Evolutionary conservation across 2,329 filamentous ascomycete genomes (phyloP), one percentile per base, ranked within the genome.

Genomic region (Exophiala aquamarina): DNA sequence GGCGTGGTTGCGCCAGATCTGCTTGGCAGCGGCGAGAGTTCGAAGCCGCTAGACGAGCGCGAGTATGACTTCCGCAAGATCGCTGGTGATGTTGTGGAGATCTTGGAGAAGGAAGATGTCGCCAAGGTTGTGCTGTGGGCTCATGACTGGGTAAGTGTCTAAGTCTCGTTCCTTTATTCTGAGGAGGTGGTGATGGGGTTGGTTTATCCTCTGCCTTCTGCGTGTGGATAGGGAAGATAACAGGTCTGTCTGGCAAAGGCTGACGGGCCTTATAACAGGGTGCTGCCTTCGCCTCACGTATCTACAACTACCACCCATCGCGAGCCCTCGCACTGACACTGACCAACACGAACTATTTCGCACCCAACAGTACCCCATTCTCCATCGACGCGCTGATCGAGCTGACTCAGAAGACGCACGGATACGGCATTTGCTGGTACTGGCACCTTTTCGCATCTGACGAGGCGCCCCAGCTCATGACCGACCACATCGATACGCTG

Each of bases 1-100:
- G 73, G 74, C 0, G 57, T 76, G 10, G 39, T 77, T 1, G 72
- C 63, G 0, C 66, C 66, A 0, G 73, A 77, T 49, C 59, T 74
- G 1, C 61, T 71, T 2, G 69, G 70, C 2, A 71, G 65, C 37
- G 69, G 67, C 11, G 61, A 57, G 14, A 67, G 62, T 2, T 58
- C 60, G 36, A 65, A 65, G 26, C 67, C 68, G 0, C 49, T 47
- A 1, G 48, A 58, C 2, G 10, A 60, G 1, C 47, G 57, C 10
- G 49, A 54, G 1, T 70, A 71, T 41, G 56, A 51, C 4, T 44
- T 61, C 29, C 64, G 64, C 34, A 41, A 33, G 3, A 67, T 71
- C 62, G 56, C 60, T 1, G 50, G 47, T 1, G 63, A 72, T 19
- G 55, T 72, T 13, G 38, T 61, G 13, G 62, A 66, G 19, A 54